Conservation (phyloP, 2,329 filamentous ascomycete genomes). For the Knufia fluminis region DNA sequence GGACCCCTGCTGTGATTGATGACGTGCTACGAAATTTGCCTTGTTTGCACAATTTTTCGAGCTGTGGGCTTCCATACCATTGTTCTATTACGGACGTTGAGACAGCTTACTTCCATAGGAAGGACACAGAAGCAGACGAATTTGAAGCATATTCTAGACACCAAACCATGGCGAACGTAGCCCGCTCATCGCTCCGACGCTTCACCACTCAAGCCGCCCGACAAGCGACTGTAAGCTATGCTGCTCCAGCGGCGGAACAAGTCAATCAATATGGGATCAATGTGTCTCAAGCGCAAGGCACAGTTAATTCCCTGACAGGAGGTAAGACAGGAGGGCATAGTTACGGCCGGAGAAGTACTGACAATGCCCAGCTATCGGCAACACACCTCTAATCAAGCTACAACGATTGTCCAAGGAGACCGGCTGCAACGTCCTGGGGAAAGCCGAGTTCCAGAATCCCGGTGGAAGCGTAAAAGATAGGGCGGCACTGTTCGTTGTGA, state of each 20-base stretch:
- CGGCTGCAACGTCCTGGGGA: conserved; percentile 87
- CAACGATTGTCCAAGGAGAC: conserved; percentile 83
- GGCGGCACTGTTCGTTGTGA: conserved; percentile 85
- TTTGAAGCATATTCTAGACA: neutral
- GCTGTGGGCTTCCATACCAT: neutral
- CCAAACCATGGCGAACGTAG: conserved; percentile 15
- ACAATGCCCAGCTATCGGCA: conserved; percentile 68
- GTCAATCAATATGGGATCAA: conserved; percentile 54
- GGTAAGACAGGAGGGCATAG: conserved; percentile 42
- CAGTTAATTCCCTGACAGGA: conserved; percentile 69
- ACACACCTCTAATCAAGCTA: conserved; percentile 86
- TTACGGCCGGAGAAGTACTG: neutral
- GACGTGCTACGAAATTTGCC: conserved; percentile 2
- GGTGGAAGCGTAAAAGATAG: conserved; percentile 95
- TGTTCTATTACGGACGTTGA: no score
- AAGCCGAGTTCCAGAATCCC: conserved; percentile 98
- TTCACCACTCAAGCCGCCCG: conserved; percentile 57
- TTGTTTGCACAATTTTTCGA: conserved; percentile 7
- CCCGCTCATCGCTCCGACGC: conserved; percentile 37
- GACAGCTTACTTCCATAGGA: neutral
- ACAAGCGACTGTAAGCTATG: conserved; percentile 34
- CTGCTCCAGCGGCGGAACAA: conserved; percentile 35
- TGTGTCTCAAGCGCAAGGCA: conserved; percentile 70
- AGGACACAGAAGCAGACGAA: neutral
- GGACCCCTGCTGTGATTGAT: neutral